phyloP scores from a whole-genome alignment of 495 filamentous ascomycete genomes.

The Tuber brumale region DNA sequence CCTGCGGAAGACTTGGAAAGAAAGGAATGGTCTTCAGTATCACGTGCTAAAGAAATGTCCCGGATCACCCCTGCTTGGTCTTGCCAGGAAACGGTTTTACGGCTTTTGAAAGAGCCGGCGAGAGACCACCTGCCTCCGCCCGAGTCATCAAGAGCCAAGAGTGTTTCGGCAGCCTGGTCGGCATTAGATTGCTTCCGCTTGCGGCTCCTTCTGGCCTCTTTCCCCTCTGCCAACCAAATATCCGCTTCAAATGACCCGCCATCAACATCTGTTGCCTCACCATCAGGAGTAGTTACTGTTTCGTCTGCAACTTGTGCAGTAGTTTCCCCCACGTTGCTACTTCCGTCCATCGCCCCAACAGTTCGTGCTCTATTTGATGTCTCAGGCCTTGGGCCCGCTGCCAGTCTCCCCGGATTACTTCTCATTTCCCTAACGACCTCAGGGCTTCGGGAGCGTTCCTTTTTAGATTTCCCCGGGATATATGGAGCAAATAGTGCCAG shows the following conservation, averaged over 20 bases:
- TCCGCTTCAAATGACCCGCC: constrained; percentile 28
- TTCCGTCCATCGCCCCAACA: constrained; percentile 24
- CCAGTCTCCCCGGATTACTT: neutral
- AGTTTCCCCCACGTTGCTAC: constrained; percentile 8
- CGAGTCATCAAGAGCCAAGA: constrained; percentile 11
- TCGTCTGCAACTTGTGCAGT: constrained; percentile 2
- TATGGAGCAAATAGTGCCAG: constrained; percentile 38
- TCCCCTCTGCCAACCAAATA: constrained; percentile 36
- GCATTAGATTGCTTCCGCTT: constrained; percentile 24
- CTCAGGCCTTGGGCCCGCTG: constrained; percentile 6
- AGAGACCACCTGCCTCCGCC: constrained; percentile 22
- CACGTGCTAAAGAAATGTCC: neutral
- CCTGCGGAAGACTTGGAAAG: neutral
- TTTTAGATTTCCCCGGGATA: constrained; percentile 27
- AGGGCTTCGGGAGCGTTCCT: neutral
- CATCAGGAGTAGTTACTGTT: neutral
- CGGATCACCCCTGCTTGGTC: constrained; percentile 3
- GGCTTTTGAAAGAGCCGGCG: constrained; percentile 36
- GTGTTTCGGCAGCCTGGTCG: constrained; percentile 15
- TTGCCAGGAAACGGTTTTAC: constrained; percentile 40
- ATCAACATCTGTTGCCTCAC: constrained; percentile 19
- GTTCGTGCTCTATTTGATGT: constrained; percentile 15
- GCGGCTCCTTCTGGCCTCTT: constrained; percentile 18
- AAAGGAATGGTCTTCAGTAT: neutral
- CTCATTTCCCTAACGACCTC: neutral